Evolutionary conservation across 257 asterid species (phyloP), one percentile per base, ranked within the genome.

Genomic region (Petunia secreta): DNA sequence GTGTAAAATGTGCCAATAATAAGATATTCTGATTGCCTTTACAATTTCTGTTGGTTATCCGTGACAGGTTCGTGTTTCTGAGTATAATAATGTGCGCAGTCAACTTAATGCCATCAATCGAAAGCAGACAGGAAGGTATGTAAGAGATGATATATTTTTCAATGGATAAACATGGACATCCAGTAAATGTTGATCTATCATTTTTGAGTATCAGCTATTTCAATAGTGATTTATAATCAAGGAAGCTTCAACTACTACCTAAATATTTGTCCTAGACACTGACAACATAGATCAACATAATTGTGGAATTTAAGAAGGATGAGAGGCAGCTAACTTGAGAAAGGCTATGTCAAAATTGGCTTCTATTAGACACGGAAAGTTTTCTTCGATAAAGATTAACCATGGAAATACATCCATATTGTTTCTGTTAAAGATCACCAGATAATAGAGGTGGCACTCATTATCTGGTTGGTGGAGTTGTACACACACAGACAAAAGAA

Each of bases 101-200:
- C 95, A 88, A 86, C 95, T 92, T 67, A 94, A 91, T 87, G 91
- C 92, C 85, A 92, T 91, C 66, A 92, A 90, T 79, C 82, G 97
- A 75, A 91, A 94, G 88, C 97, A 91, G 85, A 88, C 91, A 2
- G 97, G 97, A 84, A 92, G 97, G 98, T 94, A 87, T 80, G 87
- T 57, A 50, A 15, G 36, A 5, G 44, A 71, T 71, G 6, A 39
- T 59, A 48, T 25, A 25, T 25, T 25, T 48, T 71, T 34, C 77
- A 25, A 9, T 48, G 34, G n/a, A 71, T 48, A 48, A 34, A 48
- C 60, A 71, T 48, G 59, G 25, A 71, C 43, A 25, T 48, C 59
- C 77, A 48, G 2, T 71, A 46, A 48, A 50, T 71, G 60, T 25
- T 10, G 77, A 71, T 71, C 50, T 71, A 54, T 71, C 62, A 71